Conservation (phyloP, 1,284 basidiomycete genomes). For the Pisolithus thermaeus region DNA sequence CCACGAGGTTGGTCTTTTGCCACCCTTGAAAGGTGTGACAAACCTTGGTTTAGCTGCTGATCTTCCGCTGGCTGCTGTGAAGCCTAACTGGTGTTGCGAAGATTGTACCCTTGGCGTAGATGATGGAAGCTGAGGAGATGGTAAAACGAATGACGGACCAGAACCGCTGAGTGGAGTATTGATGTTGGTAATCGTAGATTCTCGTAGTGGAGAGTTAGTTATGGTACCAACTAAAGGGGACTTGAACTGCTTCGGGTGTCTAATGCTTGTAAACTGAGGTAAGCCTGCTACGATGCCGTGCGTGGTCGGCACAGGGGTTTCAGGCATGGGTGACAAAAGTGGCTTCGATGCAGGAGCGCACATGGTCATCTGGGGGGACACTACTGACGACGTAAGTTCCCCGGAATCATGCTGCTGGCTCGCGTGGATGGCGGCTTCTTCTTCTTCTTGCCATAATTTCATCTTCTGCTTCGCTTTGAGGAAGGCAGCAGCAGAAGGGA, state of each 20-base stretch:
- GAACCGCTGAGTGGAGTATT: constrained; percentile 31
- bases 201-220: constrained; percentile 13
- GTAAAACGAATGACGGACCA: constrained; percentile 5
- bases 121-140: constrained; percentile 18
- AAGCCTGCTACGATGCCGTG: constrained; percentile 4
- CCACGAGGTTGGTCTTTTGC: constrained; percentile 31
- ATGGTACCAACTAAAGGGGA: constrained; percentile 39
- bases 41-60: constrained; percentile 41
- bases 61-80: constrained; percentile 27
- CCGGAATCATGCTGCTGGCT: constrained; percentile 9
- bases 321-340: constrained; percentile 21
- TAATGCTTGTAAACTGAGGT: constrained; percentile 12
- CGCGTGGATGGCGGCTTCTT: constrained; percentile 12
- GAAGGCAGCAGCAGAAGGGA: constrained; percentile 54
- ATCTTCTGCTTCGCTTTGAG: constrained; percentile 51
- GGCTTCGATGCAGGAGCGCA: constrained; percentile 41
- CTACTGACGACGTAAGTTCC: constrained; percentile 3
- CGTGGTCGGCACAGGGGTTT: constrained; percentile 31
- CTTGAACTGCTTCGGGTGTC: constrained; percentile 47
- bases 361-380: constrained; percentile 32
- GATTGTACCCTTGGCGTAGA: constrained; percentile 10
- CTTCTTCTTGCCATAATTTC: constrained; percentile 48
- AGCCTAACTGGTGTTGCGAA: constrained; percentile 22
- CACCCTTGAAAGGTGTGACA: constrained; percentile 65
- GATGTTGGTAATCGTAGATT: constrained; percentile 8